Conservation (phyloP, 257 asterid genomes). For the Henckelia pumila region DNA sequence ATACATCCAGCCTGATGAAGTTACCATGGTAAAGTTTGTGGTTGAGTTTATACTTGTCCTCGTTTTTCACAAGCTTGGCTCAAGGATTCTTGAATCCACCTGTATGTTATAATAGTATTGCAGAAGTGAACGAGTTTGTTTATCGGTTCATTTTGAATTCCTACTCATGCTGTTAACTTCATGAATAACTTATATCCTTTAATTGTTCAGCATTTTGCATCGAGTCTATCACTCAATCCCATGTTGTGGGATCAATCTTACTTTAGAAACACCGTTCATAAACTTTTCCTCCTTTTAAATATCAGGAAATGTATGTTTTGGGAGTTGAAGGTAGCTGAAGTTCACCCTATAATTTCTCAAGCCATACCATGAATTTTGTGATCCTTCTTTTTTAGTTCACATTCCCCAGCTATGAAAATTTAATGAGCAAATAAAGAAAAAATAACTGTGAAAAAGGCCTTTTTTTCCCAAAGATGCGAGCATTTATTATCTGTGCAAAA, state of each 20-base stretch:
- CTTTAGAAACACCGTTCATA: background rate
- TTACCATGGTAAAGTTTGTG: slow-evolving; percentile 70
- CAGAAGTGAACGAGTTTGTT: slow-evolving; percentile 1
- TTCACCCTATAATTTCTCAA: background rate
- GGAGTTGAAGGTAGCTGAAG: slow-evolving; percentile 1
- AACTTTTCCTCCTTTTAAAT: background rate
- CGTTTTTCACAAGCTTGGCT: background rate
- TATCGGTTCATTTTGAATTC: no score
- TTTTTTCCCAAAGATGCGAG: no score
- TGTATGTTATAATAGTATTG: background rate
- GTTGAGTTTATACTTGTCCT: background rate
- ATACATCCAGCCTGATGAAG: slow-evolving; percentile 65
- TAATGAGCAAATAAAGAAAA: background rate
- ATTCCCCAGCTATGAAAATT: background rate
- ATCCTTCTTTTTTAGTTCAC: background rate
- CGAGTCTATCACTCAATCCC: background rate
- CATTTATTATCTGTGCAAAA: no score
- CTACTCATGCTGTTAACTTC: no score
- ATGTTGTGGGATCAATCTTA: slow-evolving; percentile 14
- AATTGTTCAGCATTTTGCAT: no score
- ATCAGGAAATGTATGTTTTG: background rate
- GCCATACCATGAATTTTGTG: background rate
- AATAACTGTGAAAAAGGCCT: background rate
- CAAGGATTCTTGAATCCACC: background rate
- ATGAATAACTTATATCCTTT: no score